Conservation (phyloP, 2,329 filamentous ascomycete genomes). For the Diaporthe ampelina region DNA sequence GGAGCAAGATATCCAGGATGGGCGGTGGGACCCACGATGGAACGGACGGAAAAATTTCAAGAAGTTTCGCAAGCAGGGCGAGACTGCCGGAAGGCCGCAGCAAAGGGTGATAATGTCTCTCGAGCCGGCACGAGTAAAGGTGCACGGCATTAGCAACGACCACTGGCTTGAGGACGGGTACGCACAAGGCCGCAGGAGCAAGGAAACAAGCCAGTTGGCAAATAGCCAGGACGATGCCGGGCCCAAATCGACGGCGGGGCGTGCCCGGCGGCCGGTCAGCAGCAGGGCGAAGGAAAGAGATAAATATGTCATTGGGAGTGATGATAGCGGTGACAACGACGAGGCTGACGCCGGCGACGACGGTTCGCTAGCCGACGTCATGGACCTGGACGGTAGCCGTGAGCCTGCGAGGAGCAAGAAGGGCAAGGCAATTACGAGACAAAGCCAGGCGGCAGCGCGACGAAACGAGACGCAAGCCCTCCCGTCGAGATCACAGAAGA, state of each 20-base stretch:
- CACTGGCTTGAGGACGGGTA: slow-evolving; percentile 76
- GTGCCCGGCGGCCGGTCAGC: slow-evolving; percentile 7
- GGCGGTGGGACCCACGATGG: slow-evolving; percentile 89
- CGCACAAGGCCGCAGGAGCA: slow-evolving; percentile 50
- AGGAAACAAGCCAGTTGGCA: slow-evolving; percentile 42
- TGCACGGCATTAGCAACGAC: slow-evolving; percentile 80
- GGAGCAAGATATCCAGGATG: slow-evolving; percentile 66
- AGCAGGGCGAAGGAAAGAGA: slow-evolving; percentile 38
- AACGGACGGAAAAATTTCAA: slow-evolving; percentile 98
- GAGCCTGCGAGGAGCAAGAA: slow-evolving; percentile 49
- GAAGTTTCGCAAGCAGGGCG: slow-evolving; percentile 78
- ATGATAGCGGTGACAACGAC: slow-evolving; percentile 53
- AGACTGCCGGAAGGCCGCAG: slow-evolving; percentile 46
- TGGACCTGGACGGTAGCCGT: slow-evolving; percentile 41
- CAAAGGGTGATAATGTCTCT: slow-evolving; percentile 76
- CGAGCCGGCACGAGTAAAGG: slow-evolving; percentile 78
- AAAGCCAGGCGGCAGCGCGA: slow-evolving; percentile 46
- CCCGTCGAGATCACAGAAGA: slow-evolving; percentile 35
- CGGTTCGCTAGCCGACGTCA: slow-evolving; percentile 39
- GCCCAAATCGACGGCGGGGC: slow-evolving; percentile 10
- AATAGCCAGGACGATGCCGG: slow-evolving; percentile 6
- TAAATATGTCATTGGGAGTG: slow-evolving; percentile 52
- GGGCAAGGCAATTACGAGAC: slow-evolving; percentile 50
- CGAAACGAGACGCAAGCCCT: slow-evolving; percentile 47
- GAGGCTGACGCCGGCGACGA: slow-evolving; percentile 40